Conservation (phyloP, 176 grass and related monocot genomes). For the Oryza longistaminata region DNA sequence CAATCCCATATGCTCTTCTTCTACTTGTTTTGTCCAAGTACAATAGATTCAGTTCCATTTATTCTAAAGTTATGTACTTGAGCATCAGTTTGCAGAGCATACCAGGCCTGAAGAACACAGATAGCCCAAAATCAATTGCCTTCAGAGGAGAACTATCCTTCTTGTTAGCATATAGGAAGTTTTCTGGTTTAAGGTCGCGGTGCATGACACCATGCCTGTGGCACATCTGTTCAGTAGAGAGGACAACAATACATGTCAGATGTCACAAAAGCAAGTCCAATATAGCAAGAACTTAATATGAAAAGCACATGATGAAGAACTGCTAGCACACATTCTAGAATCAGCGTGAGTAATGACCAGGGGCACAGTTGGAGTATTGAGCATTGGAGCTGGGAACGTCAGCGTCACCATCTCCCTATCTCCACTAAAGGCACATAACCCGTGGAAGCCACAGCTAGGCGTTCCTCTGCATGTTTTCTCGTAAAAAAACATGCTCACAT, state of each 20-base stretch:
- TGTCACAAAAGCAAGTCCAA: constrained; percentile 14
- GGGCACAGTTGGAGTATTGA: constrained; percentile 77
- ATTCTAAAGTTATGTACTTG: constrained; percentile 15
- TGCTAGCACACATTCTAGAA: background rate
- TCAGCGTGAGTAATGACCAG: constrained; percentile 29
- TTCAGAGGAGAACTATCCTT: constrained; percentile 91
- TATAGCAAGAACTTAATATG: constrained; percentile 28
- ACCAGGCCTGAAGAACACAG: constrained; percentile 93
- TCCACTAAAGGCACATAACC: constrained; percentile 34
- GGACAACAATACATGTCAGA: constrained; percentile 21
- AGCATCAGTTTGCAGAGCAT: constrained; percentile 27
- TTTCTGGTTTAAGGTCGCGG: constrained; percentile 95
- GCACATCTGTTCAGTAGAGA: constrained; percentile 62
- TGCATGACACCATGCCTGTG: constrained; percentile 95
- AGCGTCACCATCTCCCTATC: constrained; percentile 35
- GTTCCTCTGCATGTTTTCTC: constrained; percentile 19
- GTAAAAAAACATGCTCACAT: constrained; percentile 31
- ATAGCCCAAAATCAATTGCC: constrained; percentile 97
- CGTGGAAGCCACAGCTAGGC: background rate
- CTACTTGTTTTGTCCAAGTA: constrained; percentile 15
- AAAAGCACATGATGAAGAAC: background rate
- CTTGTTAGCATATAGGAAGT: constrained; percentile 87
- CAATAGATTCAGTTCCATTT: background rate
- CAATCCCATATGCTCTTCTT: background rate
- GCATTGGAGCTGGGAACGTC: constrained; percentile 44